phyloP scores from a whole-genome alignment of 306 rosid genomes.

The Sechiopsis laciniata region DNA sequence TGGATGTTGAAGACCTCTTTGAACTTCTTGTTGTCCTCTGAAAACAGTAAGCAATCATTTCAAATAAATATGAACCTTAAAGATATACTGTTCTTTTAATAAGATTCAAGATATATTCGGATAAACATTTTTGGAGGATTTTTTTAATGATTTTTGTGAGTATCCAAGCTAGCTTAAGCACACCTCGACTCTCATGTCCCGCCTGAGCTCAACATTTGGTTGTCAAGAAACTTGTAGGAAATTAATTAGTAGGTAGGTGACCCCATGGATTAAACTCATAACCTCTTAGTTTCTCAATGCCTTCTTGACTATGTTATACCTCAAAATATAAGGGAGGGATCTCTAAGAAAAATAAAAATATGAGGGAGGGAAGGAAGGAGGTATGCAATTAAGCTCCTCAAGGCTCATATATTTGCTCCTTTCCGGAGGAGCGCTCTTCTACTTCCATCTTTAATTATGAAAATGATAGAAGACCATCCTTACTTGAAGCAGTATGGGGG shows the following conservation, averaged over 20 bases:
- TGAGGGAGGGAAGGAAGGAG: not conserved
- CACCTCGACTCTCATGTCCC: too few species aligned
- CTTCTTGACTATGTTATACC: not conserved
- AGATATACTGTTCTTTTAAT: not conserved
- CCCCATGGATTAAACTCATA: too few species aligned
- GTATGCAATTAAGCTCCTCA: slow-evolving; percentile 1
- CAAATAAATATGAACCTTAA: slow-evolving; percentile 6
- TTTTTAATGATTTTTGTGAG: too few species aligned
- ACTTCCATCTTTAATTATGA: too few species aligned
- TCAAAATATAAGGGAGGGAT: not conserved
- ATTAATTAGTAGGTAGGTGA: too few species aligned
- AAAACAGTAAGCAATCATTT: slow-evolving; percentile 24
- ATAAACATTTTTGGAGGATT: not conserved
- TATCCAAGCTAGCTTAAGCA: too few species aligned
- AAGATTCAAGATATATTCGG: not conserved
- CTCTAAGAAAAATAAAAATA: too few species aligned
- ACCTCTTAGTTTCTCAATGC: too few species aligned
- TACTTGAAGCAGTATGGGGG: not conserved
- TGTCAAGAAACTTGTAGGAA: too few species aligned
- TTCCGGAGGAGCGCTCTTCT: too few species aligned
- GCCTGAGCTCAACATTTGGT: too few species aligned
- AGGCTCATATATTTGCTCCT: not conserved
- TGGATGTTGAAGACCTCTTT: slow-evolving; percentile 42
- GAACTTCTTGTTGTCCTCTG: slow-evolving; percentile 53
- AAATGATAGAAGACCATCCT: not conserved